Evolutionary conservation across 2,329 filamentous ascomycete species (phyloP), one percentile per base, ranked within the genome.

Genomic region (Trichocomaceae sp.): DNA sequence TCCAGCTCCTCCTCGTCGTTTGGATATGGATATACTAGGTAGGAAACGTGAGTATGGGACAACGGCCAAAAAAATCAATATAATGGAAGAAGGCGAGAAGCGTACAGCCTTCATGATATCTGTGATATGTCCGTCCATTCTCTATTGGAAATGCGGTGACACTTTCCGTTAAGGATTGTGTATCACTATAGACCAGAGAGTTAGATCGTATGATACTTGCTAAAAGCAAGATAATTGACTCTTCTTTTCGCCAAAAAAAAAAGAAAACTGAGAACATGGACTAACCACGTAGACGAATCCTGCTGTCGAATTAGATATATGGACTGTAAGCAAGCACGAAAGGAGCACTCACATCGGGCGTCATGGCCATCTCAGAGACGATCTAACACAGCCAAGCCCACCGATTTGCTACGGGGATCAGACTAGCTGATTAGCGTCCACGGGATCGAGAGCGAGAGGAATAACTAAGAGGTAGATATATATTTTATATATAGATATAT

Each of bases 1-100:
- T 81, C 77, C 49, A 80, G 70, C 63, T 83, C 81, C 57, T 72
- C 66, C 58, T 78, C 75, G 63, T 82, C 79, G 64, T 81, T 81
- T 50, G 79, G 79, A 48, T 72, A 75, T 12, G 69, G 57, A 60
- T 76, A 76, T 56, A 69, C 69, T 72, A 52, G 15, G 19, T 9
- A 44, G 26, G 13, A 22, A 55, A 6, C 49, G 58, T 47, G 2
- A 22, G 39, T 12, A 22, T 20, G 19, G 17, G 17, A 42, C 10
- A 42, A 20, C n/a, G 39, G n/a, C 2, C n/a, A 19, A 20, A 41
- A 51, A 33, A 33, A 26, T 26, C 4, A 8, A 8, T 29, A 29
- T 6, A 29, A 29, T 6, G 26, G 26, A 10, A 13, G 9, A 35
- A 15, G 5, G 31, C 8, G 12, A 33, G 9, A 15, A 35, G 64